Percentiles rank a stretch among this genome's conserved stretches.
Conservation (phyloP, 2,329 filamentous ascomycete species). For the Cordyceps tenuipes region DNA sequence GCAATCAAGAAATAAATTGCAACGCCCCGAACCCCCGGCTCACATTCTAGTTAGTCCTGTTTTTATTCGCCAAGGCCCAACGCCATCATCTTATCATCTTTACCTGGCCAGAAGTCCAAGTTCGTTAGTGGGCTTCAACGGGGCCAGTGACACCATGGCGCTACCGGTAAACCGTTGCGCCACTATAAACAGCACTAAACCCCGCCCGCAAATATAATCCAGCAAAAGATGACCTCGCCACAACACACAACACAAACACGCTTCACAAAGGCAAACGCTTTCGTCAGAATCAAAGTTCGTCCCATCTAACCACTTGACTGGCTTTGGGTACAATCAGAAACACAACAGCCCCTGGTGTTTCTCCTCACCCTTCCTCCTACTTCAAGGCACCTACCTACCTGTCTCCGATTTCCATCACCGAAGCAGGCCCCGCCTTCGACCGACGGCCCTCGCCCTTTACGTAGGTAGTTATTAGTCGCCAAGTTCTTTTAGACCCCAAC, state of each 20-base stretch:
- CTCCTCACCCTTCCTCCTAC: no score
- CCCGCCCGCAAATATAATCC: not conserved
- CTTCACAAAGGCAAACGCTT: not conserved
- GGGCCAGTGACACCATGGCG: not conserved
- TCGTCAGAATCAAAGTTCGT: not conserved
- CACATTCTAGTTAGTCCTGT: not conserved
- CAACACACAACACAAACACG: not conserved
- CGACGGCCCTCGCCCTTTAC: no score
- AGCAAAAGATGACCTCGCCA: no score
- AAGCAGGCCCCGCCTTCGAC: not conserved
- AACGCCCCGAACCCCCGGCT: not conserved
- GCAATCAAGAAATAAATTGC: not conserved
- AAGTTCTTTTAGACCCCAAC: not conserved
- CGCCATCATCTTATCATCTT: not conserved
- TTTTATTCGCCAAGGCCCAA: not conserved
- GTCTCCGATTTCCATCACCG: not conserved
- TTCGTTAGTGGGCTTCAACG: not conserved
- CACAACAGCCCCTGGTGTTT: no score
- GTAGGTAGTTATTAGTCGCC: no score
- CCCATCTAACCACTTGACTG: not conserved
- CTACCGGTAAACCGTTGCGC: not conserved
- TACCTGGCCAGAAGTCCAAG: not conserved
- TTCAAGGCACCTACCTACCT: not conserved
- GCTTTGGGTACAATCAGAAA: no score
- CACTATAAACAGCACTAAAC: slow-evolving; percentile 1